These are phyloP conservation scores for Aulographum hederae DNA, from an alignment of 2,329 filamentous ascomycete genomes.

Conservation along the genomic window DNA sequence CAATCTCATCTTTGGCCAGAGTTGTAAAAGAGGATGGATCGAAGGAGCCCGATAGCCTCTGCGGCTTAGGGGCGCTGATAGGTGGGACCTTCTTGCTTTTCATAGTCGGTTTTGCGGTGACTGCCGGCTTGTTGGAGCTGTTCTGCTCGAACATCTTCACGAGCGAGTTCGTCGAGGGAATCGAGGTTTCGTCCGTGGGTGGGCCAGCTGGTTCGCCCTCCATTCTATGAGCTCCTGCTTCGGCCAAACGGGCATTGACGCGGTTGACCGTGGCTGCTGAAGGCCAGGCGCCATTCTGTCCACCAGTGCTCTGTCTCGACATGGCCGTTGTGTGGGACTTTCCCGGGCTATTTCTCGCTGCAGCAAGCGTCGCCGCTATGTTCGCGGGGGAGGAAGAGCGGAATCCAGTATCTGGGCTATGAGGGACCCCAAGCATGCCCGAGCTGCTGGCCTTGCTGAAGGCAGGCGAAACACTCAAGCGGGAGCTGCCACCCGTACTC, in stretches of 20 bases:
- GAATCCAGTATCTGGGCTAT: conserved; percentile 6
- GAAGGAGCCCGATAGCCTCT: conserved; percentile 12
- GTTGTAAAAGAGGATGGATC: not conserved
- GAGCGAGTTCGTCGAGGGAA: conserved; percentile 43
- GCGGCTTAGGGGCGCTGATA: conserved; percentile 24
- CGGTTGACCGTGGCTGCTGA: too few species aligned
- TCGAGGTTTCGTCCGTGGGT: conserved; percentile 37
- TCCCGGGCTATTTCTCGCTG: conserved; percentile 39
- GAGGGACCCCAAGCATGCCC: conserved; percentile 10
- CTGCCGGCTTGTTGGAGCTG: conserved; percentile 3
- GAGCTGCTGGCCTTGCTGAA: conserved; percentile 13
- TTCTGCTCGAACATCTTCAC: conserved; percentile 51
- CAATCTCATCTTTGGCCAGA: not conserved
- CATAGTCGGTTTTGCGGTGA: conserved; percentile 1
- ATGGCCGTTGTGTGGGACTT: not conserved
- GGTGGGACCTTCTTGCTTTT: conserved; percentile 13
- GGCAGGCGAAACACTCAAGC: not conserved
- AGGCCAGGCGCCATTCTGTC: too few species aligned
- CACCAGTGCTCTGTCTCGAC: not conserved
- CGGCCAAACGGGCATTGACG: too few species aligned
- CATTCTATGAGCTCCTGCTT: not conserved
- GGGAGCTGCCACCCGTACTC: conserved; percentile 7
- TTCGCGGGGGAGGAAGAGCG: conserved; percentile 37
- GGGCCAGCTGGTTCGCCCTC: not conserved
- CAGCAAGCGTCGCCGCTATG: conserved; percentile 43